Evolutionary conservation across 2,329 filamentous ascomycete genomes (phyloP).

Genomic region (Talaromyces amestolkiae): DNA sequence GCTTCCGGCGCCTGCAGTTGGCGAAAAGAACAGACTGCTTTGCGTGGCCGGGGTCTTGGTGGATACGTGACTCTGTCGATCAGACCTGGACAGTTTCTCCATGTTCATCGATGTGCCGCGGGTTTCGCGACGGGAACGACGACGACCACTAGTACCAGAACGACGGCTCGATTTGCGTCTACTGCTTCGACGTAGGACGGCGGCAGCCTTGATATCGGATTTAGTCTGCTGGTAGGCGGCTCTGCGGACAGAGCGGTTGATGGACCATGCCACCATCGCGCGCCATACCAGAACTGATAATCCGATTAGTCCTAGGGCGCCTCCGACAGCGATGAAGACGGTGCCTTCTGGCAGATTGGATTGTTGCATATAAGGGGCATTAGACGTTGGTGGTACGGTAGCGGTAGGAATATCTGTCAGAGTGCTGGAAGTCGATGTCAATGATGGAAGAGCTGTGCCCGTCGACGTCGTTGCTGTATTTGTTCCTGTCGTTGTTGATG

Average conservation of each 20-base stretch:
- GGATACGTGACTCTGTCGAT: constrained; percentile 39
- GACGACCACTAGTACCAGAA: constrained; percentile 26
- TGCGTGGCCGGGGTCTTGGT: constrained; percentile 53
- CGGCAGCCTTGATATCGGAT: constrained; percentile 69
- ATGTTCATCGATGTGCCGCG: constrained; percentile 51
- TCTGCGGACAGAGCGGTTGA: constrained; percentile 85
- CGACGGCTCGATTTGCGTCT: constrained; percentile 32
- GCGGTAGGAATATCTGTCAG: constrained; percentile 63
- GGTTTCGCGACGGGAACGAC: constrained; percentile 23
- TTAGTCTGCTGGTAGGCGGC: constrained; percentile 73
- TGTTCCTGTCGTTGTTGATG: constrained; percentile 35
- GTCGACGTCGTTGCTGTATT: constrained; percentile 23
- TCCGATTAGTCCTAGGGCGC: constrained; percentile 78
- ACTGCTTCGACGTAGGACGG: constrained; percentile 48
- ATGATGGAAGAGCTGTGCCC: constrained; percentile 30
- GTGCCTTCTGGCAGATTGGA: constrained; percentile 85
- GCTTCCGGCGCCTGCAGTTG: constrained; percentile 68
- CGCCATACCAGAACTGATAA: constrained; percentile 85
- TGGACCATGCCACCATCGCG: constrained; percentile 78
- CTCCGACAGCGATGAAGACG: constrained; percentile 92
- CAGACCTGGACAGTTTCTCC: constrained; percentile 46
- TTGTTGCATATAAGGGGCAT: constrained; percentile 88
- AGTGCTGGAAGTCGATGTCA: constrained; percentile 58
- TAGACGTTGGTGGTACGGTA: constrained; percentile 74
- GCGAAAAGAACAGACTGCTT: constrained; percentile 88